phyloP scores from a whole-genome alignment of 2,329 filamentous ascomycete genomes.

The Alternaria gansuensis region DNA sequence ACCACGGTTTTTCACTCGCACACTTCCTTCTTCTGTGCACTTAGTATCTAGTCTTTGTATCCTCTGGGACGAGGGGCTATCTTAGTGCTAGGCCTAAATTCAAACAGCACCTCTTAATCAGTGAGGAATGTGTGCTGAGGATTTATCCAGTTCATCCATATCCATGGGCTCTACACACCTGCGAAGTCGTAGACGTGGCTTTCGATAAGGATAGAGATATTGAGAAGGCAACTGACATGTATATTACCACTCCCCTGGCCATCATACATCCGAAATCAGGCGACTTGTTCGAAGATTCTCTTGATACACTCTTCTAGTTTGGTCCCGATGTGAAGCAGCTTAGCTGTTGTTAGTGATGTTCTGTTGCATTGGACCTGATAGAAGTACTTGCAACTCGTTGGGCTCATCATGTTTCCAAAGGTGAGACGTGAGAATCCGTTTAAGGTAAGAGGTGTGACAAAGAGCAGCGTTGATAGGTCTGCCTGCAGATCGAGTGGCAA shows the following conservation, averaged over 20 bases:
- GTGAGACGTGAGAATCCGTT: too few species aligned
- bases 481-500: too few species aligned
- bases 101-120: neutral
- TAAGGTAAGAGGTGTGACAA: too few species aligned
- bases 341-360: too few species aligned
- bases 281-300: neutral
- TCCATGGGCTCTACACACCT: neutral
- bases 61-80: neutral
- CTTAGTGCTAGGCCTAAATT: neutral
- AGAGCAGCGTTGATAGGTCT: too few species aligned
- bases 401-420: too few species aligned
- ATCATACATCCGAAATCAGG: neutral
- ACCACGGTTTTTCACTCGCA: neutral
- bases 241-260: neutral
- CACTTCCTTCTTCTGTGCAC: neutral
- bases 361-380: too few species aligned
- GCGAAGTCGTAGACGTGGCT: neutral
- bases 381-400: too few species aligned
- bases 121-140: neutral
- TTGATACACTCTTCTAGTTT: too few species aligned
- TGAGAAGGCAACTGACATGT: neutral
- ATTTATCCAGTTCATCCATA: too few species aligned
- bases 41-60: too few species aligned
- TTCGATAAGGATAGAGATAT: neutral
- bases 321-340: too few species aligned